Conservation (phyloP, 768 basidiomycete species). For the Phylloporus sp. region DNA sequence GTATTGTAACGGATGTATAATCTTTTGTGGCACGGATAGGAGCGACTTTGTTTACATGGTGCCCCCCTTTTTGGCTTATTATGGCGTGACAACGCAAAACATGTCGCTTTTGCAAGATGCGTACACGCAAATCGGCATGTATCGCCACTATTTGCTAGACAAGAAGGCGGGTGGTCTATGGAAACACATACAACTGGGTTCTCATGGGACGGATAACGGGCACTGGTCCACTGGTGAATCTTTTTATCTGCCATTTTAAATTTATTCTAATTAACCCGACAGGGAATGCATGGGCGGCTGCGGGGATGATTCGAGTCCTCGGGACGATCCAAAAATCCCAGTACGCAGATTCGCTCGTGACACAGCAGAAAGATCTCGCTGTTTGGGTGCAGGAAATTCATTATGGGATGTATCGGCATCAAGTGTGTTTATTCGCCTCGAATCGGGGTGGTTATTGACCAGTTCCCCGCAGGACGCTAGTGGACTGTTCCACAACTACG, state of each 20-base stretch:
- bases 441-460: not conserved
- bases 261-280: not conserved
- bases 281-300: conserved; percentile 91
- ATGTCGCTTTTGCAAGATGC: conserved; percentile 56
- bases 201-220: conserved; percentile 50
- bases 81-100: conserved; percentile 62
- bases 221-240: conserved; percentile 74
- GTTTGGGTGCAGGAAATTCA: conserved; percentile 74
- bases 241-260: not conserved
- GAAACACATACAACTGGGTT: conserved; percentile 71
- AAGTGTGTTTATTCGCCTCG: conserved; percentile 39
- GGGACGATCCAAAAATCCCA: conserved; percentile 66
- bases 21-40: conserved; percentile 37
- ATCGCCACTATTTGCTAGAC: conserved; percentile 63
- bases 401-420: conserved; percentile 57
- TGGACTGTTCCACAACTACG: conserved; percentile 64
- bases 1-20: not conserved
- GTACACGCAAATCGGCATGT: conserved; percentile 68
- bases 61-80: conserved; percentile 84
- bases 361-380: conserved; percentile 54
- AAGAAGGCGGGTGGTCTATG: conserved; percentile 51
- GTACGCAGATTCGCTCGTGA: conserved; percentile 45
- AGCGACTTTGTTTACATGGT: conserved; percentile 83
- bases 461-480: conserved; percentile 1
- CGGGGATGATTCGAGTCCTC: conserved; percentile 80